Evolutionary conservation across 208 protist genomes (phyloP).

Genomic region (Endotrypanum monterogeii): DNA sequence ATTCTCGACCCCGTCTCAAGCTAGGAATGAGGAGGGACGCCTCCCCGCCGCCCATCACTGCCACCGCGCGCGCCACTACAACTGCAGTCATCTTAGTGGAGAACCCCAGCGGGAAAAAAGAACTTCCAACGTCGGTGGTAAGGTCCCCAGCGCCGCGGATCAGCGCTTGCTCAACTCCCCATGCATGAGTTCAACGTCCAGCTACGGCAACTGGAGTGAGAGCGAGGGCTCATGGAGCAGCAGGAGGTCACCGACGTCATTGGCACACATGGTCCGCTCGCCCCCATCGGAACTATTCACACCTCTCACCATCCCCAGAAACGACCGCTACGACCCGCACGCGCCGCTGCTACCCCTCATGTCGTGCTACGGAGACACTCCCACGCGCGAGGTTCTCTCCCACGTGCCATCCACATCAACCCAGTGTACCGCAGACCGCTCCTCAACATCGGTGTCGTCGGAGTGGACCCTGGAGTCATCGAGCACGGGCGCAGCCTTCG

Average conservation of each 20-base stretch:
- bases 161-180: not conserved
- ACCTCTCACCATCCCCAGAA: constrained; percentile 18
- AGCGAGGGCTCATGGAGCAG: not conserved
- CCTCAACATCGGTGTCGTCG: constrained; percentile 22
- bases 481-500: not conserved
- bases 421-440: constrained; percentile 16
- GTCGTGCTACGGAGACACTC: constrained; percentile 28
- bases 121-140: not conserved
- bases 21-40: not conserved
- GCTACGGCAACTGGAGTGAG: constrained; percentile 10
- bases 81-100: not conserved
- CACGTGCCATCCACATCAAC: constrained; percentile 19
- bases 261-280: not conserved
- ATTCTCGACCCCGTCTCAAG: not conserved
- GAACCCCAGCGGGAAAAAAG: not conserved
- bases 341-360: constrained; percentile 21
- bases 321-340: constrained; percentile 18
- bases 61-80: not conserved
- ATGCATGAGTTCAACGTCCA: not conserved
- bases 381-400: constrained; percentile 10
- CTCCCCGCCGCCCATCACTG: not conserved
- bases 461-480: constrained; percentile 26
- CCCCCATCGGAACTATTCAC: not conserved
- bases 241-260: not conserved
- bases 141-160: not conserved